Conservation (phyloP, 345 rosid genomes). For the Euphorbia peplus region DNA sequence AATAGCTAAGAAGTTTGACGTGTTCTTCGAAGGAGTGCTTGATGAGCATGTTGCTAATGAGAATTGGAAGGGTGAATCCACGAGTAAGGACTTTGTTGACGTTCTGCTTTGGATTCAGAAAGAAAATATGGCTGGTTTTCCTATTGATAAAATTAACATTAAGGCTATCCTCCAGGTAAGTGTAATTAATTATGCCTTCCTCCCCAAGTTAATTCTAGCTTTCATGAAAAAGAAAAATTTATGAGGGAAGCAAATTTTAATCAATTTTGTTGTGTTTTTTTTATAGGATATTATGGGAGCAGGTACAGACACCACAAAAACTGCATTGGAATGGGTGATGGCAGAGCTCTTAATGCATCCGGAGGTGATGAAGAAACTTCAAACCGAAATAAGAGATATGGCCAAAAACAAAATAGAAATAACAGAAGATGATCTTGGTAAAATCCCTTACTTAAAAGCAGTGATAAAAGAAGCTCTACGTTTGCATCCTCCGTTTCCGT, state of each 20-base stretch:
- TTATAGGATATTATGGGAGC: no score
- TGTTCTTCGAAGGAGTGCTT: constrained; percentile 23
- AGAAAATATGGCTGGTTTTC: constrained; percentile 4
- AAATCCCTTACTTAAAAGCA: constrained; percentile 29
- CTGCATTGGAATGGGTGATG: constrained; percentile 29
- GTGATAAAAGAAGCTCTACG: constrained; percentile 41
- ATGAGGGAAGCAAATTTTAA: no score
- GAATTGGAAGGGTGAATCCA: background rate
- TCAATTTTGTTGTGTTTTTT: no score
- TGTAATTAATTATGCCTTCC: no score
- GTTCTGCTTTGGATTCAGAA: constrained; percentile 15
- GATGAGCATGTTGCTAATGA: constrained; percentile 16
- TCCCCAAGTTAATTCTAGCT: no score
- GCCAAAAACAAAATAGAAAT: background rate
- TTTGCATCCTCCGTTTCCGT: constrained; percentile 36
- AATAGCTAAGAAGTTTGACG: constrained; percentile 23
- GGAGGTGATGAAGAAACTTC: constrained; percentile 18
- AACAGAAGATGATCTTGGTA: constrained; percentile 16
- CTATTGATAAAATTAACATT: background rate
- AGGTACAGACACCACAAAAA: no score
- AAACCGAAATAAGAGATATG: constrained; percentile 19
- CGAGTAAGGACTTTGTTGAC: constrained; percentile 20
- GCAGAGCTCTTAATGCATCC: constrained; percentile 37
- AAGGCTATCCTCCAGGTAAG: no score
- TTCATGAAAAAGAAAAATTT: no score